Base-by-base conservation (phyloP, 2,329 filamentous ascomycete species). In the Aspergillus fumigatus region DNA sequence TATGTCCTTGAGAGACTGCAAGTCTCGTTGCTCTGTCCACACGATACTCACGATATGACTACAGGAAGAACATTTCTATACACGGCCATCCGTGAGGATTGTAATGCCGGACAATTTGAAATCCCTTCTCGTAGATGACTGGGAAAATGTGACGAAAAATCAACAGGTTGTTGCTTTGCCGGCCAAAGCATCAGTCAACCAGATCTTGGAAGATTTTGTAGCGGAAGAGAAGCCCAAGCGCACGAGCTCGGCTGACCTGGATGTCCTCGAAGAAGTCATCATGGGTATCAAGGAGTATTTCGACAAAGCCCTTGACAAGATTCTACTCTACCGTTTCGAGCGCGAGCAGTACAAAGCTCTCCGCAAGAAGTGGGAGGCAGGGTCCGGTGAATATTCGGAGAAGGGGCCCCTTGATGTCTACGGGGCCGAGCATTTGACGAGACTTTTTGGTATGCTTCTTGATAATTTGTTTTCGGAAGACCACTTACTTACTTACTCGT, bases 61-160 rank as follows among this genome's bases (percentile, higher is more conserved):
- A 56, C 74, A 97, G 92, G 94, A 97, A 78, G 94, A 97, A 59
- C 80, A 83, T 4, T 99, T 96, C 71, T 85, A 92, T 69, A 82
- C 83, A 60, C 87, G 92, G 56, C 92, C 93, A 21, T 90, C 91
- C 19, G 88, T 99, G 67, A 90, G 91, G 66, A 83, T 99, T 45
- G 82, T 87, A 51, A 86, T 97, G 62, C 92, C 94, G 0, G 94
- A 97, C 70, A 85, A 89, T 62, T 82, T 99, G 63, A 97, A 97
- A 78, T 90, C 89, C 17, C 83, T 96, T 60, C 84, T 99, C 3
- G 94, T 99, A 23, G 94, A 99, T 71, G 94, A 99, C 73, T 99
- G 94, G 94, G 94, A 99, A 74, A 96, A 97, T 67, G 87, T 99
- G 59, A 99, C 94, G 55, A 97, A 97, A 77, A 94, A 95, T 70